Evolutionary conservation across 306 rosid genomes (phyloP).

Genomic region (Biancaea sappan): DNA sequence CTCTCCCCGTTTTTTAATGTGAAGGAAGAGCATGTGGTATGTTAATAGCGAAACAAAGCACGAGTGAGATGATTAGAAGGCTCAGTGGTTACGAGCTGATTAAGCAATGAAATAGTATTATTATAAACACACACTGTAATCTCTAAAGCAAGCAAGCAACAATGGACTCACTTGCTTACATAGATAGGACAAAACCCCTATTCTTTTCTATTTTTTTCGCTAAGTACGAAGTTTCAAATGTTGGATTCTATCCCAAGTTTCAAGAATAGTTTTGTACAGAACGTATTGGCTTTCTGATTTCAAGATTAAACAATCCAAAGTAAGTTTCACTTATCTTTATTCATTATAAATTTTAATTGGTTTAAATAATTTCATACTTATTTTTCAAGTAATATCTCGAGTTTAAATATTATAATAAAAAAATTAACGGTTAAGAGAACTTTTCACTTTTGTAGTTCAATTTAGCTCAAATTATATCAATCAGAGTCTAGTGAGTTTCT

Average conservation of each 20-base stretch:
- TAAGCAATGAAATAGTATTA: constrained; percentile 41
- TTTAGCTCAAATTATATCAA: too few species aligned
- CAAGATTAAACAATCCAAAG: background rate
- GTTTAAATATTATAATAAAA: too few species aligned
- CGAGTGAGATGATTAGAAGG: constrained; percentile 42
- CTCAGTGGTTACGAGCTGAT: constrained; percentile 40
- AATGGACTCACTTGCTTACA: constrained; percentile 1
- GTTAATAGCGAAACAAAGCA: constrained; percentile 32
- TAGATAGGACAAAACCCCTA: constrained; percentile 24
- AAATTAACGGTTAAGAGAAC: too few species aligned
- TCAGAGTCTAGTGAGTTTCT: too few species aligned
- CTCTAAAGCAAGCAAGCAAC: background rate
- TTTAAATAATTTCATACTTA: too few species aligned
- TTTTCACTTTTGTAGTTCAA: too few species aligned
- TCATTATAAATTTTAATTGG: too few species aligned
- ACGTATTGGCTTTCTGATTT: background rate
- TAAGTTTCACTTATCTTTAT: too few species aligned
- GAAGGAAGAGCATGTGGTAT: constrained; percentile 17
- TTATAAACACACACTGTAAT: constrained; percentile 20
- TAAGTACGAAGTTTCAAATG: constrained; percentile 32
- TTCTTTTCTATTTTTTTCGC: background rate
- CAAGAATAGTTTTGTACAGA: background rate
- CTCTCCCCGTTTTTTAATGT: constrained; percentile 8
- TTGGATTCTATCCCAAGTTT: constrained; percentile 47
- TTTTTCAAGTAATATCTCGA: too few species aligned